Evolutionary conservation across 805 yeast genomes (phyloP).

Genomic region (Saccharomycopsis fermentans): DNA sequence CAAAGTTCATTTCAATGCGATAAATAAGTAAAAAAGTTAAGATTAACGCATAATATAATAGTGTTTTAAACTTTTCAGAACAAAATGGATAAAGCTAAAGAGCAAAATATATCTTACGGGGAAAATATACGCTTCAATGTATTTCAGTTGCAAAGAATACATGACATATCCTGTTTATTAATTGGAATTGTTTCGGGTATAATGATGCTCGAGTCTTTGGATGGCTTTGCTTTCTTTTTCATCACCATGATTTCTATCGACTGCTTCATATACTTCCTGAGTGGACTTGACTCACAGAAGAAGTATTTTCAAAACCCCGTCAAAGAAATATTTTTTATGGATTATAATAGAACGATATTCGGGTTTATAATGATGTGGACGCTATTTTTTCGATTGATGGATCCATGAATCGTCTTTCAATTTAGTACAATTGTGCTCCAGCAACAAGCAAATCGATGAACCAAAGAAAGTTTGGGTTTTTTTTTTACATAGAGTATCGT

Average conservation of each 20-base stretch:
- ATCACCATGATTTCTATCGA: slow-evolving; percentile 7
- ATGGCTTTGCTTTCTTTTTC: slow-evolving; percentile 16
- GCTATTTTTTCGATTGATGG: slow-evolving; percentile 8
- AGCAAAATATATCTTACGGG: slow-evolving; percentile 8
- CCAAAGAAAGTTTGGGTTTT: too few relatives aligned
- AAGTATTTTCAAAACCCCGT: slow-evolving; percentile 15
- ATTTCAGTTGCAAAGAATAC: slow-evolving; percentile 8
- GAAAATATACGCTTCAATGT: slow-evolving; percentile 12
- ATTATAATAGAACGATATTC: slow-evolving; percentile 13
- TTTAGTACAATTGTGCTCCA: too few relatives aligned
- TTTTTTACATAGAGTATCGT: too few relatives aligned
- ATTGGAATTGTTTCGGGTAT: slow-evolving; percentile 14
- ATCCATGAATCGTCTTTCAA: not conserved
- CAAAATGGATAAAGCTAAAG: not conserved
- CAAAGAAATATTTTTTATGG: slow-evolving; percentile 14
- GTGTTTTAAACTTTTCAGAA: too few relatives aligned
- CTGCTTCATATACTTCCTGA: slow-evolving; percentile 2
- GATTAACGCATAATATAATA: too few relatives aligned
- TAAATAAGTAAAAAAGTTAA: too few relatives aligned
- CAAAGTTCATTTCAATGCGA: too few relatives aligned
- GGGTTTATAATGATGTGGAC: slow-evolving; percentile 19
- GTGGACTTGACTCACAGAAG: not conserved
- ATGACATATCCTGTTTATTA: slow-evolving; percentile 10
- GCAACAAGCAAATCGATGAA: too few relatives aligned
- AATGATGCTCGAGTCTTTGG: slow-evolving; percentile 8